Evolutionary conservation across 2,329 filamentous ascomycete species (phyloP).

Genomic region (Calonectria fujianensis): DNA sequence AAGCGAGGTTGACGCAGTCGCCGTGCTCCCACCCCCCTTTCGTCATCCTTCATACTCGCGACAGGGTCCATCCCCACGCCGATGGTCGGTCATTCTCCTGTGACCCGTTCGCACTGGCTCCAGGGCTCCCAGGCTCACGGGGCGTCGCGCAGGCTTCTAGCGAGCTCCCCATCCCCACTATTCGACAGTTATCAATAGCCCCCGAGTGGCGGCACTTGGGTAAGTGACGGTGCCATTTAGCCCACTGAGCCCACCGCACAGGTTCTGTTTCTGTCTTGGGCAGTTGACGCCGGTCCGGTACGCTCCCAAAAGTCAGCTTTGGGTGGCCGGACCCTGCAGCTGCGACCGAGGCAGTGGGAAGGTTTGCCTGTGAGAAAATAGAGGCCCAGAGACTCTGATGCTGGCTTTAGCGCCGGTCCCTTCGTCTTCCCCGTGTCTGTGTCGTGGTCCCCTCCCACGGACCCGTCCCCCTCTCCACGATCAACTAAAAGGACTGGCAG

Average conservation of each 20-base stretch:
- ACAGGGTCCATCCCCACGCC: constrained; percentile 32
- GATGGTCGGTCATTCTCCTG: constrained; percentile 18
- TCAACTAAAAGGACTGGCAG: constrained; percentile 41
- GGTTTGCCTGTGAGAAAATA: constrained; percentile 26
- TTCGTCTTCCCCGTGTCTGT: constrained; percentile 12
- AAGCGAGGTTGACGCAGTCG: constrained; percentile 24
- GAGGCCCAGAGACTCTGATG: constrained; percentile 6
- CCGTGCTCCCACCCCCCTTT: constrained; percentile 16
- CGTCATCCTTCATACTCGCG: constrained; percentile 21
- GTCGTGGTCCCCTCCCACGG: constrained; percentile 26
- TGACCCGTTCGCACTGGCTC: constrained; percentile 25
- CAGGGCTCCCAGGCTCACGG: constrained; percentile 24
- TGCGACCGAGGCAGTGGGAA: constrained; percentile 27
- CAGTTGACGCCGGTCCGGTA: constrained; percentile 50
- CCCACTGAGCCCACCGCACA: constrained; percentile 23
- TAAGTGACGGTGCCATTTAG: constrained; percentile 20
- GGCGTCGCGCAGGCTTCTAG: constrained; percentile 47
- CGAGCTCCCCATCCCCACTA: constrained; percentile 49
- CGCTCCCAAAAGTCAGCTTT: constrained; percentile 39
- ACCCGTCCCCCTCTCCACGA: constrained; percentile 47
- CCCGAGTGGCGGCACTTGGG: constrained; percentile 22
- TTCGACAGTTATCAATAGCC: constrained; percentile 20
- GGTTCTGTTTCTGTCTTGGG: constrained; percentile 28
- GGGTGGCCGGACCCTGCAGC: constrained; percentile 54
- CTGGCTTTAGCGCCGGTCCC: constrained; percentile 15